Evolutionary conservation across 2,329 filamentous ascomycete species (phyloP).

Genomic region (Penicillium polonicum): DNA sequence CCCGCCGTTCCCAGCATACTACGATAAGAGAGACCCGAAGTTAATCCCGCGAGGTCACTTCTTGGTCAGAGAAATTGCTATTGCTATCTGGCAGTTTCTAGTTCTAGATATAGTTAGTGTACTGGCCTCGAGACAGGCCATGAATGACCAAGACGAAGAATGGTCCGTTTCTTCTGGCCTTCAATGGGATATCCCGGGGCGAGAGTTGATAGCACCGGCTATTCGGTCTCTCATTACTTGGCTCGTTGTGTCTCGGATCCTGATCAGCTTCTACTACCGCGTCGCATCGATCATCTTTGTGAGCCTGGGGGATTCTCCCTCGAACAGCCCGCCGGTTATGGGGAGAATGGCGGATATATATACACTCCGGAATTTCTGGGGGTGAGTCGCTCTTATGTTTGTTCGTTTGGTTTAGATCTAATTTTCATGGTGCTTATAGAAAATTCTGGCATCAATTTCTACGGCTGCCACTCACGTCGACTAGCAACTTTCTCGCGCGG

Average conservation of each 20-base stretch:
- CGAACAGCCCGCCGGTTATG: slow-evolving; percentile 27
- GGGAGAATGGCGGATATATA: slow-evolving; percentile 25
- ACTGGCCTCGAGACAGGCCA: neutral
- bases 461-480: slow-evolving; percentile 24
- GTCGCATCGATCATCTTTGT: slow-evolving; percentile 22
- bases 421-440: slow-evolving; percentile 6
- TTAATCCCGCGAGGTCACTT: slow-evolving; percentile 13
- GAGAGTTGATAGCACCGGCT: slow-evolving; percentile 15
- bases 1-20: slow-evolving; percentile 19
- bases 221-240: slow-evolving; percentile 14
- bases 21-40: neutral
- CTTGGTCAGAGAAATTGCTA: slow-evolving; percentile 19
- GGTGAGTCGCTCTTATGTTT: slow-evolving; percentile 18
- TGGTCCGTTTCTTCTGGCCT: neutral
- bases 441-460: slow-evolving; percentile 34
- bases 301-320: slow-evolving; percentile 12
- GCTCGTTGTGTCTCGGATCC: slow-evolving; percentile 15
- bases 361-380: slow-evolving; percentile 30
- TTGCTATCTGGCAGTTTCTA: slow-evolving; percentile 25
- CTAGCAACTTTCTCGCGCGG: slow-evolving; percentile 21
- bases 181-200: slow-evolving; percentile 8
- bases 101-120: slow-evolving; percentile 12
- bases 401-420: neutral
- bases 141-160: neutral
- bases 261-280: slow-evolving; percentile 24